Percentiles rank a stretch among this genome's conserved stretches.
phyloP scores from a whole-genome alignment of 345 rosid genomes.

The Hibiscus mutabilis region DNA sequence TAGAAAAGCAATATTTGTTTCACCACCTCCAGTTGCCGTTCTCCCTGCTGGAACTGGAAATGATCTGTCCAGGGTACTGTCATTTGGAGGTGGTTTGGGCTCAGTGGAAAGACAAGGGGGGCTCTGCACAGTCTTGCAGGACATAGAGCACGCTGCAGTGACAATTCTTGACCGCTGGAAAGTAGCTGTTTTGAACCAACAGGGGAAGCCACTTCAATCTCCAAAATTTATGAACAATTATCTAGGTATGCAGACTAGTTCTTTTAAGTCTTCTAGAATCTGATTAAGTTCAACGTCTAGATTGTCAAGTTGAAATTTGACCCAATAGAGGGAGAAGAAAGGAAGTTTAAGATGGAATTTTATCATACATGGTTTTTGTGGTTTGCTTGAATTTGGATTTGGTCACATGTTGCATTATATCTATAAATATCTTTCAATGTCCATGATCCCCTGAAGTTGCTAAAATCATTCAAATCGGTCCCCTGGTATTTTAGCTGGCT shows the following conservation, averaged over 20 bases:
- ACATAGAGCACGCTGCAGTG: conserved; percentile 79
- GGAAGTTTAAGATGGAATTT: not conserved
- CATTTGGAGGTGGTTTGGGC: conserved; percentile 87
- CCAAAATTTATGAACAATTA: conserved; percentile 87
- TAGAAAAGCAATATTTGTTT: conserved; percentile 76
- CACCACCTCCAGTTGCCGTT: conserved; percentile 94
- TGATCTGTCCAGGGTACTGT: conserved; percentile 83
- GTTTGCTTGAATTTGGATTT: not conserved
- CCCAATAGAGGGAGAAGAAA: not conserved
- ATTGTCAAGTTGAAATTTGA: not conserved
- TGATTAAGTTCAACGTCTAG: not conserved
- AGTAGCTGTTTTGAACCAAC: conserved; percentile 51
- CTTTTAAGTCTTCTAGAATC: conserved; percentile 2
- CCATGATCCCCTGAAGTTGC: not conserved
- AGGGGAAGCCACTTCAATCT: conserved; percentile 52
- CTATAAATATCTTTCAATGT: not conserved
- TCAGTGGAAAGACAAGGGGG: conserved; percentile 86
- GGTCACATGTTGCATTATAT: not conserved
- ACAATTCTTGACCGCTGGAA: conserved; percentile 93
- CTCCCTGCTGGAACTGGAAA: conserved; percentile 98
- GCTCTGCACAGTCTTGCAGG: conserved; percentile 53
- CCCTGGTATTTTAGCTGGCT: not conserved
- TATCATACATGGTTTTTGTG: not conserved
- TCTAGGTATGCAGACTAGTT: conserved; percentile 41
- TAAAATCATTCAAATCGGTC: not conserved